These are phyloP conservation scores for Durusdinium trenchii DNA, from an alignment of 73 alveolate species.

Conservation along the genomic window DNA sequence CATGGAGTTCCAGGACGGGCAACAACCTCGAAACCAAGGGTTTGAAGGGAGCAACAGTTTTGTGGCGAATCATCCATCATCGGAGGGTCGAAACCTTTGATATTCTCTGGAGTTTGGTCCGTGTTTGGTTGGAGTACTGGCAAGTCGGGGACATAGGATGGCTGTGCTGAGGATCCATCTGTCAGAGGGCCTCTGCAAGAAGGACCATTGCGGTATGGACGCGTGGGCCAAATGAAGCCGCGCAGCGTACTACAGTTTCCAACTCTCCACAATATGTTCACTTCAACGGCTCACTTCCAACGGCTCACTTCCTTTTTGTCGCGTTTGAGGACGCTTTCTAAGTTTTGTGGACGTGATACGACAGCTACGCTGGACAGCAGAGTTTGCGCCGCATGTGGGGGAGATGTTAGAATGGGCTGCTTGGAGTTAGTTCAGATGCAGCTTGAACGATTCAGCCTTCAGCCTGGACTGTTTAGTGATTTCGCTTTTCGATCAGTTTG, in stretches of 20 bases:
- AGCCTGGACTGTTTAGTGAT: not conserved
- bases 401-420: slow-evolving; percentile 70
- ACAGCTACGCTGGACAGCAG: slow-evolving; percentile 28
- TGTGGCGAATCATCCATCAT: too few relatives aligned
- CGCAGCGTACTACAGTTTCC: too few relatives aligned
- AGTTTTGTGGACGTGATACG: slow-evolving; percentile 63
- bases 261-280: too few relatives aligned
- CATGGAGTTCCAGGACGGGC: slow-evolving; percentile 23
- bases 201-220: not conserved
- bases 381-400: slow-evolving; percentile 76
- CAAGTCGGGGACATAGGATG: not conserved
- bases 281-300: too few relatives aligned
- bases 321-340: slow-evolving; percentile 20
- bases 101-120: not conserved
- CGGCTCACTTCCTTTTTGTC: not conserved
- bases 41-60: too few relatives aligned
- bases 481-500: not conserved
- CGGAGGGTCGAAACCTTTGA: not conserved
- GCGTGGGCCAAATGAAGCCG: not conserved
- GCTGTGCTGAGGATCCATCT: not conserved
- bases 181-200: not conserved
- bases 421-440: not conserved
- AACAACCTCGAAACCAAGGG: too few relatives aligned
- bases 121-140: not conserved
- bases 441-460: not conserved